Evolutionary conservation across 129 eudicot species (phyloP).

Genomic region (sunflower (Helianthus annuus)): HanXRQr2.0-SUNRISE NC_035433.2:30793413-30793912

Average conservation of each 20-base stretch:
- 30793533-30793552: constrained; percentile 63
- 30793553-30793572: constrained; percentile 68
- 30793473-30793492: constrained; percentile 63
- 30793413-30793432: constrained; percentile 5
- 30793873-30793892: background rate
- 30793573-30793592: constrained; percentile 67
- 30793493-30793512: constrained; percentile 83
- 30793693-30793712: constrained; percentile 65
- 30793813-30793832: background rate
- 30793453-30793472: constrained; percentile 3
- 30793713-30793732: constrained; percentile 76
- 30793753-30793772: constrained; percentile 68
- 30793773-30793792: constrained; percentile 66
- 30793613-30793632: constrained; percentile 55
- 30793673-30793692: constrained; percentile 83
- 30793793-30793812: background rate
- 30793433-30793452: background rate
- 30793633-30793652: constrained; percentile 60
- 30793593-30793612: constrained; percentile 69
- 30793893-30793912: background rate
- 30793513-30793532: constrained; percentile 81
- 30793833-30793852: background rate
- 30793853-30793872: too few species aligned
- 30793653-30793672: constrained; percentile 68
- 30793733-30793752: constrained; percentile 74